A percentile compares a stretch with the other conserved stretches of the same genome.
Conservation (phyloP, 441 rosid species). For the California macrophylla region DNA sequence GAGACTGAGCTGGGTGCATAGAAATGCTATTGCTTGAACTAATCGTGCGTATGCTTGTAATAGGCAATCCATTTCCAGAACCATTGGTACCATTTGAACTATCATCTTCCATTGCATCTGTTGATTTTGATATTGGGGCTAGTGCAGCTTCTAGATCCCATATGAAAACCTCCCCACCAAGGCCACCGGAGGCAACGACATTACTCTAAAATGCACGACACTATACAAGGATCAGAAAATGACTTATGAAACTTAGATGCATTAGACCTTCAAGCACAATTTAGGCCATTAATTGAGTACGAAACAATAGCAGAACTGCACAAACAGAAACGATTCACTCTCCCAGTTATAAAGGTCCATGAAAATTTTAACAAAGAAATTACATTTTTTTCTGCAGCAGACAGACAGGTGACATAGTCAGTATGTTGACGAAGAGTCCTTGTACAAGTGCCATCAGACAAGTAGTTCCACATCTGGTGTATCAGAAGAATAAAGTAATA, state of each 20-base stretch:
- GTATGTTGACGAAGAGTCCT: constrained; percentile 90
- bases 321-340: background rate
- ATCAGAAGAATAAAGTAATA: background rate
- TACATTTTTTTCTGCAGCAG: constrained; percentile 88
- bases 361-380: constrained; percentile 23
- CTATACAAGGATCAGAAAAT: constrained; percentile 62
- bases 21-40: constrained; percentile 79
- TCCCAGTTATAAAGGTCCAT: background rate
- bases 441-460: constrained; percentile 75
- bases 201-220: constrained; percentile 70
- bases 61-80: constrained; percentile 45
- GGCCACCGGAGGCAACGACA: constrained; percentile 97
- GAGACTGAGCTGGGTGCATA: constrained; percentile 51
- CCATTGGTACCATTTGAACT: constrained; percentile 56
- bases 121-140: constrained; percentile 55
- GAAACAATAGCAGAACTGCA: background rate
- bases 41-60: constrained; percentile 67
- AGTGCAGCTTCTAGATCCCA: constrained; percentile 93
- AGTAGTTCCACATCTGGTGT: constrained; percentile 76
- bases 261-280: constrained; percentile 2
- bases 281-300: background rate
- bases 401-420: constrained; percentile 95
- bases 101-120: constrained; percentile 62
- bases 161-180: constrained; percentile 95
- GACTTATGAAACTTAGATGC: constrained; percentile 16